A percentile compares a stretch with the other conserved stretches of the same genome.
Evolutionary conservation across 306 rosid species (phyloP).

Genomic region (Gillenia trifoliata): DNA sequence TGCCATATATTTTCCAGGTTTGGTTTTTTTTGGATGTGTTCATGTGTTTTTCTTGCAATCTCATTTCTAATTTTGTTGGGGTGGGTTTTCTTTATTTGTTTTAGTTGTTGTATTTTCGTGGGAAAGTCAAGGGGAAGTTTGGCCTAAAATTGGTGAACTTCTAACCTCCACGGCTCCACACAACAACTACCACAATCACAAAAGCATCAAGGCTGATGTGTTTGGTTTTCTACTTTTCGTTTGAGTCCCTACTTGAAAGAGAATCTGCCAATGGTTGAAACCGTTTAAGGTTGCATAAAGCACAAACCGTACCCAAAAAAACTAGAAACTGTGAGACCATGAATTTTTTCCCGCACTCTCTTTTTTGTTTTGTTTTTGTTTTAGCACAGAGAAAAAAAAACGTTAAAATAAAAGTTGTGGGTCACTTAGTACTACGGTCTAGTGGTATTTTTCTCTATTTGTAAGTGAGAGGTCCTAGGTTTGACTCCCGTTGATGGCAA

Average conservation of each 20-base stretch:
- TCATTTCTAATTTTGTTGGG: background rate
- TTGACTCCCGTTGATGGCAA: accelerated
- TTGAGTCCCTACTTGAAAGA: too few relatives aligned
- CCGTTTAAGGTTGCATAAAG: too few relatives aligned
- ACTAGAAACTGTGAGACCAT: background rate
- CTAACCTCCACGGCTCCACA: conserved; percentile 16
- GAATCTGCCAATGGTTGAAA: too few relatives aligned
- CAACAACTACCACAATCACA: background rate
- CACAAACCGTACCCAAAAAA: too few relatives aligned
- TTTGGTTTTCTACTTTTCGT: background rate
- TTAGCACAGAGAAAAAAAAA: background rate
- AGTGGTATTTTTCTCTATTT: accelerated
- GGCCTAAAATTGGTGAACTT: conserved; percentile 15
- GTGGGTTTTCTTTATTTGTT: background rate
- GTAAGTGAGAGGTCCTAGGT: background rate
- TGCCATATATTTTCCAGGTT: background rate
- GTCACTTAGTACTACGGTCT: accelerated
- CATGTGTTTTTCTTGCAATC: background rate
- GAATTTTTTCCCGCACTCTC: background rate
- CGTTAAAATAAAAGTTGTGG: background rate
- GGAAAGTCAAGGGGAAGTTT: background rate
- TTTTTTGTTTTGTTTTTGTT: background rate
- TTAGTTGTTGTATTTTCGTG: background rate
- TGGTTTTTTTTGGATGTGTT: background rate
- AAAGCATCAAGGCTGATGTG: background rate